Evolutionary conservation across 148 eudicot genomes (phyloP), one percentile per base, ranked within the genome.

Genomic region (Talinum fruticosum): DNA sequence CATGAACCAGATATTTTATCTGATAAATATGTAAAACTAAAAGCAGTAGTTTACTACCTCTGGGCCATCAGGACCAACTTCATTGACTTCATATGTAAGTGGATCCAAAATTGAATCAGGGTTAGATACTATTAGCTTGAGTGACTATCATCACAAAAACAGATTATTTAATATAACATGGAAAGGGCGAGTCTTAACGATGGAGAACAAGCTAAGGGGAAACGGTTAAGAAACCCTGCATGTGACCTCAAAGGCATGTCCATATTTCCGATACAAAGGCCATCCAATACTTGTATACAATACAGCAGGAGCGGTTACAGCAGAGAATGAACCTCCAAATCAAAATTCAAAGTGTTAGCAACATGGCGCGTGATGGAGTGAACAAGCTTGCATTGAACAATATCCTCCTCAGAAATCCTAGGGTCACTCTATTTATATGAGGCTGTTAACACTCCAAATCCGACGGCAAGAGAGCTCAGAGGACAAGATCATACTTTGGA

Each of bases 361-460:
- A 96, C 99, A 79, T 93, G 99, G 4, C 97, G 90, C 99, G 93
- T 93, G 32, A 96, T 96, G 10, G 99, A 96, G 67, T 96, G 98
- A 45, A 96, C 99, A 69, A 96, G 97, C 87, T 96, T 96, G 66
- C 97, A 96, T 1, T 78, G 89, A 79, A 83, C 83, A 53, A 93
- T 89, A 82, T 96, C 99, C 86, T 93, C 97, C 32, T 96, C 98
- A 10, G 97, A 89, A 73, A 96, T 93, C 82, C 99, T 84, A 53
- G 93, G 81, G 73, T 96, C 5, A 96, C 97, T 82, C 87, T 91
- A 80, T n/a, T n/a, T n/a, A n/a, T n/a, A 96, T 93, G 44, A 93
- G 82, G 71, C 99, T 96, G 82, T 90, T 89, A 53, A 96, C 90
- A 66, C 97, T 91, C 10, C 99, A 83, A 81, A 96, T 93, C 0